phyloP scores from a whole-genome alignment of 23 red algal species.

The Porphyridium purpureum region DNA sequence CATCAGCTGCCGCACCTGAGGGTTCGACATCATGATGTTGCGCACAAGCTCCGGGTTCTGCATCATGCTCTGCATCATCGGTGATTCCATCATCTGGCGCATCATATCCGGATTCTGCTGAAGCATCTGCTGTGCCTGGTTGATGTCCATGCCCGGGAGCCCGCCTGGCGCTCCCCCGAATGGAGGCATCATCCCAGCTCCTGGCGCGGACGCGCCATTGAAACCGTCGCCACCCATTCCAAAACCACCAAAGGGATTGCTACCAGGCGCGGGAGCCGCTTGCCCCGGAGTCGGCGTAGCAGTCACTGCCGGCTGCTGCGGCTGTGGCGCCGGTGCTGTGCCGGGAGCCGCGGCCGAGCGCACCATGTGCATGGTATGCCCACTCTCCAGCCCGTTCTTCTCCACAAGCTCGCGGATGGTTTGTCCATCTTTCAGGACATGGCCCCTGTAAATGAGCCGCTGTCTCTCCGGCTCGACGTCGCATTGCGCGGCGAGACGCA shows the following conservation, averaged over 20 bases:
- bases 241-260: too few relatives aligned
- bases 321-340: conserved; percentile 3
- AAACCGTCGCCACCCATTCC: neutral
- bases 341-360: conserved; percentile 7
- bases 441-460: conserved; percentile 93
- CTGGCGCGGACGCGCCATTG: neutral
- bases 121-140: conserved; percentile 47
- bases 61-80: conserved; percentile 92
- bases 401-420: conserved; percentile 61
- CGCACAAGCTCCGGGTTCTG: conserved; percentile 90
- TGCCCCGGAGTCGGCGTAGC: neutral
- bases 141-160: conserved; percentile 16
- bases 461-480: conserved; percentile 50
- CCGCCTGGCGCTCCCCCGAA: neutral
- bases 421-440: conserved; percentile 78
- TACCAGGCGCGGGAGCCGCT: neutral
- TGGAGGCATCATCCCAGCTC: neutral
- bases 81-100: conserved; percentile 78
- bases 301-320: neutral
- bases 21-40: conserved; percentile 82
- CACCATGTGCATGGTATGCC: conserved; percentile 97
- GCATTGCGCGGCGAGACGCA: conserved; percentile 26
- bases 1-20: conserved; percentile 88
- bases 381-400: conserved; percentile 69
- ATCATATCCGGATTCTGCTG: conserved; percentile 64